These are phyloP conservation scores for Ramalina intermedia DNA, from an alignment of 495 filamentous ascomycete species.

Conservation along the genomic window DNA sequence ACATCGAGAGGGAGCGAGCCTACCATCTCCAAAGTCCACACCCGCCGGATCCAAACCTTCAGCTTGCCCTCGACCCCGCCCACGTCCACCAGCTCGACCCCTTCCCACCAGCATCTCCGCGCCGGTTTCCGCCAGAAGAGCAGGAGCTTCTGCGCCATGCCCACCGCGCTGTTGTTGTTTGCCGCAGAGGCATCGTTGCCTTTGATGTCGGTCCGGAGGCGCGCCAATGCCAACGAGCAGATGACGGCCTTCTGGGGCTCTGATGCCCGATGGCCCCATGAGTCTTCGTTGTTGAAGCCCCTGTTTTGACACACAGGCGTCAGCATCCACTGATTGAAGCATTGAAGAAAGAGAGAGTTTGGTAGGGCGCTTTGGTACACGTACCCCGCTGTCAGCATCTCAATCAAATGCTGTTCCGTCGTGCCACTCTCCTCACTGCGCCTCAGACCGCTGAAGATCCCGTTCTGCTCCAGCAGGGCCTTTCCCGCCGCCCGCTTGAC, in stretches of 20 bases:
- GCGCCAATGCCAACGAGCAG: conserved; percentile 84
- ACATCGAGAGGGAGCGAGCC: conserved; percentile 11
- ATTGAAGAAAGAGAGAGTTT: background rate
- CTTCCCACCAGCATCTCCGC: conserved; percentile 97
- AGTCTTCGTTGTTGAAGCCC: conserved; percentile 89
- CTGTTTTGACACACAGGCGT: conserved; percentile 28
- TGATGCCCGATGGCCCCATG: conserved; percentile 87
- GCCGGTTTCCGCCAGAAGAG: conserved; percentile 98
- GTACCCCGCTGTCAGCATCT: conserved; percentile 98
- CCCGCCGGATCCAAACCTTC: conserved; percentile 94
- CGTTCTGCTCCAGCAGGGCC: conserved; percentile 76
- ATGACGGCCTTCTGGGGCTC: conserved; percentile 98
- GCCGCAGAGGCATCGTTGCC: conserved; percentile 45
- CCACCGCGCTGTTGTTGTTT: conserved; percentile 63
- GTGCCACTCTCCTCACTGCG: conserved; percentile 92
- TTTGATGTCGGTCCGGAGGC: conserved; percentile 81
- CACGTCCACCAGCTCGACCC: conserved; percentile 78
- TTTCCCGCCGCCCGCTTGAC: conserved; percentile 88
- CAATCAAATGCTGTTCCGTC: conserved; percentile 95
- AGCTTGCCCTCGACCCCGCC: conserved; percentile 84
- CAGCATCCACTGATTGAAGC: conserved; percentile 5
- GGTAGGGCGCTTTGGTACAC: conserved; percentile 12
- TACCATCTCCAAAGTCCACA: conserved; percentile 99
- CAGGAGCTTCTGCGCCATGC: conserved; percentile 97
- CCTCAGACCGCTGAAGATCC: conserved; percentile 88